Percentiles rank a stretch among this genome's conserved stretches.
These are phyloP conservation scores for Nepenthes mirabilis DNA, from an alignment of 148 eudicot genomes.

Conservation along the genomic window DNA sequence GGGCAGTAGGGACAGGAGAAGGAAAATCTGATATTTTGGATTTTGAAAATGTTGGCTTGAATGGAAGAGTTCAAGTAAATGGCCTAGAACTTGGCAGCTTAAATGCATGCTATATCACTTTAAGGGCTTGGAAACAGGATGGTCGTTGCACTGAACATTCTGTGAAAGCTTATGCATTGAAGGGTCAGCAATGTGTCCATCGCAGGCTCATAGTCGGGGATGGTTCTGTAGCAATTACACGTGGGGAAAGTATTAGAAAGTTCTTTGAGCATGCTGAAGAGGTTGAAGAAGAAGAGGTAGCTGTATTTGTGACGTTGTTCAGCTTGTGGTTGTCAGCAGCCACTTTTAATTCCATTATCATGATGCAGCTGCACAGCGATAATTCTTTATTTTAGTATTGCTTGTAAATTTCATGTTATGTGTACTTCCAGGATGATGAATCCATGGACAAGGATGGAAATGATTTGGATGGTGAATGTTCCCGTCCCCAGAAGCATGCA, in stretches of 20 bases:
- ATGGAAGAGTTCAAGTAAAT: slow-evolving; percentile 55
- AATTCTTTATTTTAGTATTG: not conserved
- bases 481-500: slow-evolving; percentile 98
- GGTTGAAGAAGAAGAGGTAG: slow-evolving; percentile 98
- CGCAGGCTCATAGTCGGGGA: slow-evolving; percentile 93
- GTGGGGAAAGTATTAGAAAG: slow-evolving; percentile 74
- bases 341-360: not conserved
- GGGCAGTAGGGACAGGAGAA: slow-evolving; percentile 95
- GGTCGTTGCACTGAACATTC: slow-evolving; percentile 67
- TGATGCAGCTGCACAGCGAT: not conserved
- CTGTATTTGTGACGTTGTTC: slow-evolving; percentile 3
- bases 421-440: slow-evolving; percentile 71
- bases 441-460: slow-evolving; percentile 93
- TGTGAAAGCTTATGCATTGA: slow-evolving; percentile 94
- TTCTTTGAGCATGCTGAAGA: slow-evolving; percentile 99
- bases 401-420: not conserved
- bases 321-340: slow-evolving; percentile 4
- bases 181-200: slow-evolving; percentile 84
- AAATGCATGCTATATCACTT: slow-evolving; percentile 76
- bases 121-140: slow-evolving; percentile 81
- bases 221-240: slow-evolving; percentile 70
- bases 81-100: slow-evolving; percentile 76
- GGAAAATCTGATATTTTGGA: slow-evolving; percentile 88
- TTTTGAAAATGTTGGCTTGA: slow-evolving; percentile 89
- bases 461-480: slow-evolving; percentile 93